phyloP scores from a whole-genome alignment of 2,329 filamentous ascomycete species.

The Exophiala sp. region DNA sequence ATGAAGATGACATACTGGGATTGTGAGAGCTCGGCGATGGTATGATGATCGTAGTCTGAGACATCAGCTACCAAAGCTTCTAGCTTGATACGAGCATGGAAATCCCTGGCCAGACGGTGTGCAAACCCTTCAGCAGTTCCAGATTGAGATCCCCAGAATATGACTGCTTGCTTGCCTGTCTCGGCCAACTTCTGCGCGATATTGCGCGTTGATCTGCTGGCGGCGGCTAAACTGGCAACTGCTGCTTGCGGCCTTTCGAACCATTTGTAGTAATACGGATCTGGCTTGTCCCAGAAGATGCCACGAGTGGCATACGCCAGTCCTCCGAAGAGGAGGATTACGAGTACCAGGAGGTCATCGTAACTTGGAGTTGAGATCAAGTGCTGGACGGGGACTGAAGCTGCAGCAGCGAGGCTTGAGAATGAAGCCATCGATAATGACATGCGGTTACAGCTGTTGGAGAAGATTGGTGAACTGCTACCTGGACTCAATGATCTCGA shows the following conservation, averaged over 20 bases:
- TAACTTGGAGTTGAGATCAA: constrained; percentile 24
- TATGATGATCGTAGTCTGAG: constrained; percentile 23
- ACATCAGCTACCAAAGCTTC: constrained; percentile 44
- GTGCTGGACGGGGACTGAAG: not conserved
- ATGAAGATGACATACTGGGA: constrained; percentile 36
- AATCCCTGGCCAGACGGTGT: constrained; percentile 83
- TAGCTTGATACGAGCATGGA: constrained; percentile 80
- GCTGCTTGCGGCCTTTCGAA: constrained; percentile 50
- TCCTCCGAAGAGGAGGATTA: constrained; percentile 36
- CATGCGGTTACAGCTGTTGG: not conserved
- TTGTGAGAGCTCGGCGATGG: constrained; percentile 19
- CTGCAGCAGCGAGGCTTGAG: not conserved
- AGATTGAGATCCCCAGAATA: constrained; percentile 86
- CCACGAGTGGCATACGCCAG: constrained; percentile 44
- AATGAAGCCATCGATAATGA: not conserved
- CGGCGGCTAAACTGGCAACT: constrained; percentile 26
- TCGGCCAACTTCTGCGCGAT: constrained; percentile 45
- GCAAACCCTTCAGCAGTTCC: constrained; percentile 94
- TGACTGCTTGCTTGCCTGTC: constrained; percentile 57
- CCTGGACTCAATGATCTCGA: not conserved
- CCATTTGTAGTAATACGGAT: constrained; percentile 48
- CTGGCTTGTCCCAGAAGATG: constrained; percentile 47
- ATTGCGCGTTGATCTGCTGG: constrained; percentile 32
- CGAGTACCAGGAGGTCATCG: constrained; percentile 44
- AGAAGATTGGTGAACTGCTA: not conserved